A percentile compares a stretch with the other conserved stretches of the same genome.
Evolutionary conservation across 2,329 filamentous ascomycete genomes (phyloP).

Genomic region (Aspergillus intermedius): DNA sequence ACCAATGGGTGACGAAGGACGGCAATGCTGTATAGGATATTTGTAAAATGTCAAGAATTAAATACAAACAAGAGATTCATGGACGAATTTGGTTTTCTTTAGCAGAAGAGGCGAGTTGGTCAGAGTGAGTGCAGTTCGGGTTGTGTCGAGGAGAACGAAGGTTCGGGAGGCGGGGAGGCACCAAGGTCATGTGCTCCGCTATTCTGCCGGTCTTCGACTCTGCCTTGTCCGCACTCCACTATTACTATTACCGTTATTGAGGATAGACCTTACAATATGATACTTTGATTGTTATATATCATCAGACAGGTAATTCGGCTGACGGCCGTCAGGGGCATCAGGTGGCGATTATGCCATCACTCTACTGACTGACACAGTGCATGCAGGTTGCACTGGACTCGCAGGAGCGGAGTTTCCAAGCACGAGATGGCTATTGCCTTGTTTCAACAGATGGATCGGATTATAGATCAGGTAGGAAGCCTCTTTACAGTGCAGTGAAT

Average conservation of each 20-base stretch:
- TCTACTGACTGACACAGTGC: conserved; percentile 1
- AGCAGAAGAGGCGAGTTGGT: neutral
- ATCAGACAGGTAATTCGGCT: neutral
- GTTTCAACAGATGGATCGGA: neutral
- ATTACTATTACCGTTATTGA: too few relatives aligned
- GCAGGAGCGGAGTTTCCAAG: conserved; percentile 12
- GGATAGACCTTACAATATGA: neutral
- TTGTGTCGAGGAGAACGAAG: conserved; percentile 1
- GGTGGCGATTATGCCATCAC: neutral
- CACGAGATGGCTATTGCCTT: conserved; percentile 7
- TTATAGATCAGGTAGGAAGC: neutral
- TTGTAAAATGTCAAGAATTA: conserved; percentile 18
- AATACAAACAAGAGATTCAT: conserved; percentile 22
- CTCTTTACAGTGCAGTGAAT: neutral
- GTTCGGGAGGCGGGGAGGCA: conserved; percentile 7
- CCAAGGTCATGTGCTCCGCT: neutral
- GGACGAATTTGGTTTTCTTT: conserved; percentile 13
- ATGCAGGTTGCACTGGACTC: conserved; percentile 13
- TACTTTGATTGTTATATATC: neutral
- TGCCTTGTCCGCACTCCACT: neutral
- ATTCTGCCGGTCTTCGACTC: neutral
- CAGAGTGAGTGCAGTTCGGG: conserved; percentile 27
- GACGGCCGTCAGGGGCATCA: neutral
- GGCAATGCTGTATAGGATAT: neutral
- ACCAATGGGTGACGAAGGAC: conserved; percentile 9